Conservation (phyloP, 1,284 basidiomycete genomes). For the Microbotryum saponariae region DNA sequence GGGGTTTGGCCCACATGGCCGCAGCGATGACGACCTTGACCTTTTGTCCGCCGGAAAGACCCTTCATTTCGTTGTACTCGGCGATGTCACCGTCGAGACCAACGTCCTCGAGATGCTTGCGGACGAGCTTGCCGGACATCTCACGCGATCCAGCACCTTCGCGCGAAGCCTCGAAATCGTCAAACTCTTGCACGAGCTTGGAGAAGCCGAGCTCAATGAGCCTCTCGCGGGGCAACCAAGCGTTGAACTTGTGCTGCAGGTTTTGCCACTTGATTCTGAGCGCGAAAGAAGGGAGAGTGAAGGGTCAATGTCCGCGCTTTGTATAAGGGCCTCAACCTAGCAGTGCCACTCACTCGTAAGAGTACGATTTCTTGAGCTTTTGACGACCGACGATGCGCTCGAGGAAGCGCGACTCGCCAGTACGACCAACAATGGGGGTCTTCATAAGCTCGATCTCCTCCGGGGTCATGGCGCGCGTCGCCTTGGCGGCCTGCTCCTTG, state of each 20-base stretch:
- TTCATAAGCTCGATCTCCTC: slow-evolving; percentile 79
- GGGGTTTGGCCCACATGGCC: slow-evolving; percentile 89
- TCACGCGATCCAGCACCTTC: slow-evolving; percentile 86
- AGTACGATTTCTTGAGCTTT: slow-evolving; percentile 76
- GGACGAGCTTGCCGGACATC: slow-evolving; percentile 66
- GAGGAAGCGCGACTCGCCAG: slow-evolving; percentile 83
- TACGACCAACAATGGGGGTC: slow-evolving; percentile 81
- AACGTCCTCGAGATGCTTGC: slow-evolving; percentile 83
- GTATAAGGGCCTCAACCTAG: too few relatives aligned
- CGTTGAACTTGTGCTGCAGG: slow-evolving; percentile 83
- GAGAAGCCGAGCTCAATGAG: slow-evolving; percentile 80
- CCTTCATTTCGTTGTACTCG: slow-evolving; percentile 91
- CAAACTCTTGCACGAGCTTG: slow-evolving; percentile 89
- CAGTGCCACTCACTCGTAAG: slow-evolving; percentile 24
- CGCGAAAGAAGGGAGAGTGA: background rate
- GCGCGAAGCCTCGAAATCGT: slow-evolving; percentile 90
- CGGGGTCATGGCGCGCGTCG: slow-evolving; percentile 77
- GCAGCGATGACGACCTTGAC: slow-evolving; percentile 78
- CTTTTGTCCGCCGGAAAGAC: slow-evolving; percentile 37
- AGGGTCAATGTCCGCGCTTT: too few relatives aligned
- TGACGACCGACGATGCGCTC: slow-evolving; percentile 88
- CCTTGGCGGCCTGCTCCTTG: slow-evolving; percentile 88
- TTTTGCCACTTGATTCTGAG: slow-evolving; percentile 81
- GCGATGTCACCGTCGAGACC: slow-evolving; percentile 95
- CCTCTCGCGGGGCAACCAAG: slow-evolving; percentile 87